These are phyloP conservation scores for Irpex sp. DNA, from an alignment of 1,284 basidiomycete genomes.

Conservation along the genomic window DNA sequence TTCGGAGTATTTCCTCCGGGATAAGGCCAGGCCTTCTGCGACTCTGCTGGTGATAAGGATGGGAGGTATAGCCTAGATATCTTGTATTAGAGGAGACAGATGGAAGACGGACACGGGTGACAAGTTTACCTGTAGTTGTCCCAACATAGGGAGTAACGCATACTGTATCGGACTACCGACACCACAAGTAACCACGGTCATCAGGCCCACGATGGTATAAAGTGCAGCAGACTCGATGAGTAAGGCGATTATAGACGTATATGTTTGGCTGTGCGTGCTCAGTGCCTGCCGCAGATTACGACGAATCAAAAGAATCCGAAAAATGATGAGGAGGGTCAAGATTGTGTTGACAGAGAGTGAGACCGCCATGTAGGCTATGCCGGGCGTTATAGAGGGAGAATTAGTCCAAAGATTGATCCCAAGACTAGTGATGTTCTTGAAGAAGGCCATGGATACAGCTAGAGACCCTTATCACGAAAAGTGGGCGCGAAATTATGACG, in stretches of 20 bases:
- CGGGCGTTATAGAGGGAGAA: slow-evolving; percentile 15
- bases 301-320: slow-evolving; percentile 18
- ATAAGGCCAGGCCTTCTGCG: slow-evolving; percentile 36
- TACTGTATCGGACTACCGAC: slow-evolving; percentile 28
- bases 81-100: not conserved
- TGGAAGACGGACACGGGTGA: not conserved
- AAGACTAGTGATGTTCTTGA: slow-evolving; percentile 20
- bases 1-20: slow-evolving; percentile 6
- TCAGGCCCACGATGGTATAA: slow-evolving; percentile 26
- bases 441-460: slow-evolving; percentile 25
- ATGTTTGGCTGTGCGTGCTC: slow-evolving; percentile 4
- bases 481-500: not conserved
- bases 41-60: slow-evolving; percentile 36
- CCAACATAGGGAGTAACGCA: slow-evolving; percentile 31
- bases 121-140: slow-evolving; percentile 32
- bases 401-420: slow-evolving; percentile 21
- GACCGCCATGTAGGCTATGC: slow-evolving; percentile 28
- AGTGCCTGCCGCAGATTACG: slow-evolving; percentile 3
- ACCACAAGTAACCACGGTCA: slow-evolving; percentile 29
- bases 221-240: slow-evolving; percentile 29
- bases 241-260: slow-evolving; percentile 20
- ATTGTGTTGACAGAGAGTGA: slow-evolving; percentile 27
- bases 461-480: not conserved
- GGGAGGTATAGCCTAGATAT: slow-evolving; percentile 25
- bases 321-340: slow-evolving; percentile 26